Evolutionary conservation across 345 rosid species (phyloP).

Genomic region (Clausena lansium): DNA sequence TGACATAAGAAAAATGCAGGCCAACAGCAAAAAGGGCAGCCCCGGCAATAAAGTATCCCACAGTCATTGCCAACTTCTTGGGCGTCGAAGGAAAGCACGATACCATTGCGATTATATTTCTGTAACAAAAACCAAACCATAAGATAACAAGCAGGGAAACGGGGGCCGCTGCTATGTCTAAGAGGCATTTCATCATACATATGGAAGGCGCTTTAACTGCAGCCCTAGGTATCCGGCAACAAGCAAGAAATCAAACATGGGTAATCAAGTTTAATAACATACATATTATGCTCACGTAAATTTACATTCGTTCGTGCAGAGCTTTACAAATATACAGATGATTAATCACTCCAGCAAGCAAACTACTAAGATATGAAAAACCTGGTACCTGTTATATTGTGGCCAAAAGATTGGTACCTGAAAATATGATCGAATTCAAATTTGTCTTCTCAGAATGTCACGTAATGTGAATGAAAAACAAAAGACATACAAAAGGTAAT

Average conservation of each 20-base stretch:
- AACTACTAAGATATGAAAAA: too few species aligned
- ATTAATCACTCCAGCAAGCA: too few species aligned
- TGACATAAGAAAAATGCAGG: constrained; percentile 41
- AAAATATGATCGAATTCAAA: too few species aligned
- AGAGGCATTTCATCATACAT: constrained; percentile 12
- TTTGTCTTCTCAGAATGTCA: too few species aligned
- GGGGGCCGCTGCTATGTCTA: not conserved
- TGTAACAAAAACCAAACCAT: not conserved
- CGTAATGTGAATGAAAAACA: too few species aligned
- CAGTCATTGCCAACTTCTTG: constrained; percentile 54
- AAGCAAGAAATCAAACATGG: not conserved
- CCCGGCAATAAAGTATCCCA: constrained; percentile 57
- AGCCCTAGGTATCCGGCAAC: too few species aligned
- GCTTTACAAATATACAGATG: not conserved
- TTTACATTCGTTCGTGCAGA: not conserved
- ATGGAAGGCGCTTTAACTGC: not conserved
- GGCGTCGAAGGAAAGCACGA: constrained; percentile 66
- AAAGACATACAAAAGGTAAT: too few species aligned
- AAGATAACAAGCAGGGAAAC: not conserved
- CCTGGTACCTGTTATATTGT: too few species aligned
- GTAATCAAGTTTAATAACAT: not conserved
- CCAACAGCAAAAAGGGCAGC: constrained; percentile 54
- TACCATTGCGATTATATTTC: constrained; percentile 31
- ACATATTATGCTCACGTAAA: not conserved
- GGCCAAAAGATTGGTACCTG: too few species aligned